Evolutionary conservation across 257 asterid genomes (phyloP), one percentile per base, ranked within the genome.

Genomic region (Lycium ferocissimum): DNA sequence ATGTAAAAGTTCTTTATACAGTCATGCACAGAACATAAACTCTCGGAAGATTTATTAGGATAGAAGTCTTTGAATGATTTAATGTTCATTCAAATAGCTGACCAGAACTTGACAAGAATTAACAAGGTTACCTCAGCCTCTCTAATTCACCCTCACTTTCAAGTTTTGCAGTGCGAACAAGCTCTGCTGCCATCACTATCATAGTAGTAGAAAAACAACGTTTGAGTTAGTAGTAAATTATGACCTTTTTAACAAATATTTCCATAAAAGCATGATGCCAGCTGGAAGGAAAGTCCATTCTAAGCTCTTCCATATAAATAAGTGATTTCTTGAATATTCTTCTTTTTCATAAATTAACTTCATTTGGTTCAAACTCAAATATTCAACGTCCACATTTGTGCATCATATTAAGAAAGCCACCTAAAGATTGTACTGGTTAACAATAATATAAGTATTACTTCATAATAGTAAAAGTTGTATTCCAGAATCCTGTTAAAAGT

Each of bases 121-220:
- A 78, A 53, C 1, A 53, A 53, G 82, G 65, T 86, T 89, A 96
- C 99, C 99, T 95, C 78, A 96, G 92, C 89, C 92, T 95, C 90
- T 95, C 90, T 56, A 91, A 95, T 86, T 91, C 93, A 86, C 93
- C 94, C 81, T 90, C 84, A 83, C 88, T 91, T 86, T 95, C 95
- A 80, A 51, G 86, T 90, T 87, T 85, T 79, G 97, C 94, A 40
- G 90, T 92, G 83, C 98, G 93, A 86, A 94, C 97, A 17, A 96
- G 96, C 91, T 96, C 99, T 15, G 98, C 98, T 72, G 99, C 99
- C 99, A 96, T 95, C 86, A 95, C 99, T 96, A 95, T 78, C 84
- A 85, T 66, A 88, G 70, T 35, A 84, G 54, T 38, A 38, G 75
- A 57, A 70, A 59, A 45, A 13, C 7, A 75, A 73, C 49, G 82